Base-by-base conservation (phyloP, 805 yeast genomes). In the Kuraishia cidri region DNA sequence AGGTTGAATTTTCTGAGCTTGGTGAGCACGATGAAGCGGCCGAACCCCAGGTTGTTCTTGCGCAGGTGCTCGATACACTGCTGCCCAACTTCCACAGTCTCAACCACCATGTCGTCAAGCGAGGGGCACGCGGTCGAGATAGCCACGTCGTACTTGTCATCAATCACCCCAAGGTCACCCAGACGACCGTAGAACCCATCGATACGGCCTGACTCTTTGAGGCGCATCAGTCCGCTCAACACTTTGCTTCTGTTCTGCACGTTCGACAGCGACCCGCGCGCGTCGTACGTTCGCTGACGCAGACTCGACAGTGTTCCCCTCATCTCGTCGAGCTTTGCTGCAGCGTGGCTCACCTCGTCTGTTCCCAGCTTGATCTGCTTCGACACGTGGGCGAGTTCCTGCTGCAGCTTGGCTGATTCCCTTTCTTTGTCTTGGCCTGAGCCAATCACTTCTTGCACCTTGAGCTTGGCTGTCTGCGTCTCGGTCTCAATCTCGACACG, bases 71-170 rank as follows among this genome's bases (percentile, higher is more conserved):
- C 90, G 35, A 92, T 81, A 48, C 78, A 72, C 17, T 61, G 58
- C 43, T 72, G 78, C 1, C 76, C 79, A 2, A 68, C 66, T 42
- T 71, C 78, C 12, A 72, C 79, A 0, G 75, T 62, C 30, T 87
- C 97, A 3, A 92, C 97, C 12, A 92, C 97, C 67, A 87, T 76
- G 40, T 94, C 90, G 51, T 90, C 94, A 36, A 92, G 63, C 6
- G 88, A 78, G 1, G 94, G 87, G 42, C 92, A 86, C 0, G 96
- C 97, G 0, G 97, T 92, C 0, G 97, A 87, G 6, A 92, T 75
- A 0, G 98, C 98, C 33, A 87, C 72, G 56, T 94, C 97, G 52
- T 82, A 92, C 46, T 73, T 70, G 41, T 81, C 84, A 50, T 86
- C 95, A 41, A 92, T 92, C 2, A 71, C 68, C n/a, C 96, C 99